phyloP scores from a whole-genome alignment of 345 rosid species.

The sweet orange (Citrus sinensis) region DVS_A1.0 CM039164.1:18714501-18715000 shows the following conservation, averaged over 20 bases:
- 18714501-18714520: neutral
- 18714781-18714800: constrained; percentile 33
- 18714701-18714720: constrained; percentile 29
- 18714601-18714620: constrained; percentile 27
- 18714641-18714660: constrained; percentile 44
- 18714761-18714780: constrained; percentile 28
- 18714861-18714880: constrained; percentile 35
- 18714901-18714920: constrained; percentile 43
- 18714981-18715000: too few relatives aligned
- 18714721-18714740: constrained; percentile 46
- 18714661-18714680: constrained; percentile 38
- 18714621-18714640: constrained; percentile 52
- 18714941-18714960: constrained; percentile 15
- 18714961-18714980: neutral
- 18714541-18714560: constrained; percentile 42
- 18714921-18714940: constrained; percentile 31
- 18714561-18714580: constrained; percentile 33
- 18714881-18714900: constrained; percentile 28
- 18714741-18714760: constrained; percentile 42
- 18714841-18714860: constrained; percentile 36
- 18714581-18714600: constrained; percentile 32
- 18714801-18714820: constrained; percentile 32
- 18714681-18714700: constrained; percentile 16
- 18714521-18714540: constrained; percentile 24
- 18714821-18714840: constrained; percentile 34